Percentiles rank a stretch among this genome's conserved stretches.
Conservation (phyloP, 257 asterid genomes). For the Thymus mandschuricus region DNA sequence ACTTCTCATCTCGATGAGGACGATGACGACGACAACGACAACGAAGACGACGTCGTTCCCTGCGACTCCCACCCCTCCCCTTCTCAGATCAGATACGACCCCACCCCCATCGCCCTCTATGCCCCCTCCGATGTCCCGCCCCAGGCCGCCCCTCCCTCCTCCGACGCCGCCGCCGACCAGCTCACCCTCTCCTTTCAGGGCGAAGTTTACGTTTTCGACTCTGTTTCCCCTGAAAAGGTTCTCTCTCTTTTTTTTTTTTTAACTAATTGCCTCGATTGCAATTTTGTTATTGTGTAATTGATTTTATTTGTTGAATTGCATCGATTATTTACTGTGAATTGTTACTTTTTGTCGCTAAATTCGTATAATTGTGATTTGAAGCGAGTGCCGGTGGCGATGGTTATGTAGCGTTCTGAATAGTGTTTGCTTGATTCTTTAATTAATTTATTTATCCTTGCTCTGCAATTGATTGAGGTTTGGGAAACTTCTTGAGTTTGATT, state of each 20-base stretch:
- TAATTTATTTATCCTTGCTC: neutral
- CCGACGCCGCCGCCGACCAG: constrained; percentile 78
- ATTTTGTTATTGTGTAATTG: neutral
- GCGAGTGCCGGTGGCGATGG: constrained; percentile 3
- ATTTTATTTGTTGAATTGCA: neutral
- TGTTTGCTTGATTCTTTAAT: neutral
- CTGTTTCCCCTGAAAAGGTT: constrained; percentile 93
- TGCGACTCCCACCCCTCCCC: constrained; percentile 43
- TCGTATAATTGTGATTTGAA: neutral
- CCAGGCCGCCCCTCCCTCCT: constrained; percentile 34
- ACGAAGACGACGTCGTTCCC: constrained; percentile 40
- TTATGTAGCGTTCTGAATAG: neutral
- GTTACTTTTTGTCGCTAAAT: neutral
- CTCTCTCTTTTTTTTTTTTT: neutral
- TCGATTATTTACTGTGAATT: neutral
- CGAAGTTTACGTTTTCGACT: constrained; percentile 89
- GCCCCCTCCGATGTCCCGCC: constrained; percentile 53
- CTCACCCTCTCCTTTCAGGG: constrained; percentile 97
- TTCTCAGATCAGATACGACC: constrained; percentile 68
- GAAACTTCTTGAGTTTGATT: neutral
- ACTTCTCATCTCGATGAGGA: constrained; percentile 47
- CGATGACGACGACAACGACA: constrained; percentile 52
- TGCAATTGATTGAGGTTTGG: constrained; percentile 2
- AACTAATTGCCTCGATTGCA: neutral
- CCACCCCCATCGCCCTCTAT: constrained; percentile 47